phyloP scores from a whole-genome alignment of 176 grass and related monocot genomes.

The Triticum monococcum region DNA sequence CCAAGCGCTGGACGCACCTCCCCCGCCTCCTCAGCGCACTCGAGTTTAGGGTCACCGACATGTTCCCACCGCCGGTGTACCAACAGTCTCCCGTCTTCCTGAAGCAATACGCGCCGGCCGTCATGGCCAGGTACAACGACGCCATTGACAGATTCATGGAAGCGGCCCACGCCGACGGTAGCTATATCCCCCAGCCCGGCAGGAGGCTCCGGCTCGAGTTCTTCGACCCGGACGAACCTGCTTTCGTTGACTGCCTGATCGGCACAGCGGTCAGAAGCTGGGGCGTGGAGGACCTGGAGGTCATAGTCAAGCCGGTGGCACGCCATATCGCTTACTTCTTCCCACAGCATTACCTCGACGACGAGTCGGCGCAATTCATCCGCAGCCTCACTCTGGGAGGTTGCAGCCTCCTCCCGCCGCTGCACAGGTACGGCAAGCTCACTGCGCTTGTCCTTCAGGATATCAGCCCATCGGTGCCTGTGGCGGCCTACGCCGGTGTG shows the following conservation, averaged over 20 bases:
- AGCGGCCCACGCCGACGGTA: neutral
- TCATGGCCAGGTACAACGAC: neutral
- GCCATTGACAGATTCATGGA: neutral
- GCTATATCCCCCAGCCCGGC: neutral
- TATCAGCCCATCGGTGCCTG: neutral
- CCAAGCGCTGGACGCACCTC: neutral
- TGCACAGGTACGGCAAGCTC: neutral
- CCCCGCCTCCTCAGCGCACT: neutral
- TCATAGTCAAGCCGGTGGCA: no score
- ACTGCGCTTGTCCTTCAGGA: neutral
- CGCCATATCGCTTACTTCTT: no score
- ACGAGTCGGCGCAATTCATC: no score
- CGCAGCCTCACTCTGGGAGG: no score
- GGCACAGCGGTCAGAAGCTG: neutral
- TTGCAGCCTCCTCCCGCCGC: no score
- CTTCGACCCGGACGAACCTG: neutral
- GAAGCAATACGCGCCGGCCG: neutral
- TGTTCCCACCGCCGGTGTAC: neutral
- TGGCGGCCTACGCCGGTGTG: neutral
- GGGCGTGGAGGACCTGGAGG: no score
- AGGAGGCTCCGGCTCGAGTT: constrained; percentile 2
- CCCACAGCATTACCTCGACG: no score
- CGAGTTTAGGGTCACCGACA: neutral
- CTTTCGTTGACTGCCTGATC: neutral
- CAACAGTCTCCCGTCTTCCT: neutral